Conservation (phyloP, 2,329 filamentous ascomycete genomes). For the Diaporthe citriasiana region DNA sequence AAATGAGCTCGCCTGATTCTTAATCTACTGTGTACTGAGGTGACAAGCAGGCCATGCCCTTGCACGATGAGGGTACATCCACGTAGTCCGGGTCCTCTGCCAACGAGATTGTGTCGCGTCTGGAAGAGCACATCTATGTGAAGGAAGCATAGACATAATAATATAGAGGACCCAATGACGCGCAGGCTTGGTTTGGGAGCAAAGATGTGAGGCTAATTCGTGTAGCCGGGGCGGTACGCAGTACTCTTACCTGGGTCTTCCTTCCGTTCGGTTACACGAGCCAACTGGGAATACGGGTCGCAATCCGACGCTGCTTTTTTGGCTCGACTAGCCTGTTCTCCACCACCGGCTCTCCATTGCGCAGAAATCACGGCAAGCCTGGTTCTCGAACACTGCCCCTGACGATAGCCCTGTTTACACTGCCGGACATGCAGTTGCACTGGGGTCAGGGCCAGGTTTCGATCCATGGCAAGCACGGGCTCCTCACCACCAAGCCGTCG, state of each 20-base stretch:
- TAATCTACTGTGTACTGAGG: conserved; percentile 5
- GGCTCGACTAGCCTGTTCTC: conserved; percentile 22
- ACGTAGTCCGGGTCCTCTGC: neutral
- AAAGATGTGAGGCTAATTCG: conserved; percentile 33
- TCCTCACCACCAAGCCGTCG: conserved; percentile 15
- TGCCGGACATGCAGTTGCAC: conserved; percentile 17
- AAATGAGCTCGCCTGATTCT: conserved; percentile 1
- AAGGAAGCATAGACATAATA: neutral
- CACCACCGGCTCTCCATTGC: conserved; percentile 33
- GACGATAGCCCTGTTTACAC: conserved; percentile 36
- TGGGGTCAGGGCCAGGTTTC: conserved; percentile 26
- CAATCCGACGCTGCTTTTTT: conserved; percentile 28
- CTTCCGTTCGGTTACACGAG: conserved; percentile 19
- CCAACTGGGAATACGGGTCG: conserved; percentile 30
- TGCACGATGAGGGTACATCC: neutral
- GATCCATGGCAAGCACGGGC: neutral
- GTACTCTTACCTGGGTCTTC: neutral
- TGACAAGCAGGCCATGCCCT: neutral
- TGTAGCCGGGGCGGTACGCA: conserved; percentile 1
- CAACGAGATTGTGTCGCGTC: neutral
- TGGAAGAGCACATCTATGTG: neutral
- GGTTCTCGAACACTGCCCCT: conserved; percentile 33
- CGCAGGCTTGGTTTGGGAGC: conserved; percentile 1
- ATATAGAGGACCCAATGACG: conserved; percentile 2
- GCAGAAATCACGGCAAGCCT: conserved; percentile 38